phyloP scores from a whole-genome alignment of 257 asterid species.

The Mentha longifolia region DNA sequence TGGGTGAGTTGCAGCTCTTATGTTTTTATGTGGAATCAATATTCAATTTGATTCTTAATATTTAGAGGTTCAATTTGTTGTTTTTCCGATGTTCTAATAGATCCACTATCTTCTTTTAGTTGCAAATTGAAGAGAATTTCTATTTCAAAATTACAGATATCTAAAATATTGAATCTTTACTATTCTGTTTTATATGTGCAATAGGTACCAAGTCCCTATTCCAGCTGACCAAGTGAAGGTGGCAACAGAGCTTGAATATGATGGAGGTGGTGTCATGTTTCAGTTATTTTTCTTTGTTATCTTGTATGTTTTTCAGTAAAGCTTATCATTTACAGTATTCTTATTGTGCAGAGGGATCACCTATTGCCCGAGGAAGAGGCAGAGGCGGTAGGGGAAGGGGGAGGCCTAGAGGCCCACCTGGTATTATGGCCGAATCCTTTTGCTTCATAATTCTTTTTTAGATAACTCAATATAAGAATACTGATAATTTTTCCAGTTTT shows the following conservation, averaged over 20 bases:
- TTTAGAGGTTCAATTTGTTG: neutral
- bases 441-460: neutral
- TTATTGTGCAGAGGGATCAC: conserved; percentile 69
- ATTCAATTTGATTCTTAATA: neutral
- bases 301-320: neutral
- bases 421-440: conserved; percentile 34
- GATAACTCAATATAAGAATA: neutral
- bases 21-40: neutral
- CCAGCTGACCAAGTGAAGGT: conserved; percentile 95
- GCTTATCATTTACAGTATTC: conserved; percentile 30
- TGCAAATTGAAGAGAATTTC: neutral
- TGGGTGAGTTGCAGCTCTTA: conserved; percentile 61
- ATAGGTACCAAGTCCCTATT: conserved; percentile 87
- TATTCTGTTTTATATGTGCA: conserved; percentile 20
- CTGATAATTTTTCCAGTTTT: neutral
- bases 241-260: conserved; percentile 67
- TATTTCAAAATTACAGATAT: neutral
- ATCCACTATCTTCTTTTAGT: neutral
- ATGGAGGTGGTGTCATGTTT: conserved; percentile 61
- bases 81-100: neutral
- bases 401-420: conserved; percentile 66
- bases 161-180: neutral
- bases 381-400: conserved; percentile 88
- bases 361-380: conserved; percentile 81
- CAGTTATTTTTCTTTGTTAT: neutral